Percentiles rank a stretch among this genome's conserved stretches.
Evolutionary conservation across 768 basidiomycete genomes (phyloP).

Genomic region (Leucocoprinus leucothites): DNA sequence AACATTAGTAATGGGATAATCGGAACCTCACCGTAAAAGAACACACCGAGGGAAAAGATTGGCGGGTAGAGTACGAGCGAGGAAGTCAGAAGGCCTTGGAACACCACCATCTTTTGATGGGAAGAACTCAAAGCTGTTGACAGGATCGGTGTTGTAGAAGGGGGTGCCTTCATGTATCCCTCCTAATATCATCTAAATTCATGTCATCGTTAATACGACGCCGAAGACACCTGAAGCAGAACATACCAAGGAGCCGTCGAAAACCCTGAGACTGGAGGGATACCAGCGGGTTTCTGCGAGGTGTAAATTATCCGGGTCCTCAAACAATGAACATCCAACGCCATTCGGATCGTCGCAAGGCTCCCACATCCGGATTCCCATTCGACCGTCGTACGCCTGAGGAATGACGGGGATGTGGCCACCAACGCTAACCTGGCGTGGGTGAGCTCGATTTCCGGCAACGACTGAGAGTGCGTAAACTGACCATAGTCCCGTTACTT

Average conservation of each 20-base stretch:
- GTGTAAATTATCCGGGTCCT: constrained; percentile 30
- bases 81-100: constrained; percentile 24
- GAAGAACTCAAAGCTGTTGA: constrained; percentile 40
- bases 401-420: constrained; percentile 26
- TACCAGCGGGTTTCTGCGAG: constrained; percentile 39
- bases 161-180: constrained; percentile 32
- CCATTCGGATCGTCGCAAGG: constrained; percentile 32
- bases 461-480: constrained; percentile 8
- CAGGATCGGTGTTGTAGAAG: constrained; percentile 63
- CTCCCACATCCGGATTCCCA: constrained; percentile 34
- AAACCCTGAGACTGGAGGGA: constrained; percentile 32
- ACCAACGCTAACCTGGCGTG: constrained; percentile 27
- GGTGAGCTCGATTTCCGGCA: background rate
- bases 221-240: constrained; percentile 8
- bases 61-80: constrained; percentile 24
- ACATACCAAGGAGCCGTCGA: constrained; percentile 32
- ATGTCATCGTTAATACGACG: background rate
- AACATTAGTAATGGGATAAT: background rate
- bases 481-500: constrained; percentile 37
- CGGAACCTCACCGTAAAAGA: constrained; percentile 9
- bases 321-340: constrained; percentile 30
- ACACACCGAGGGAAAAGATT: constrained; percentile 27
- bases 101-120: constrained; percentile 36
- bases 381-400: constrained; percentile 29
- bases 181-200: constrained; percentile 24